Conservation (phyloP, 208 protist genomes). For the Crithidia bombi region DNA sequence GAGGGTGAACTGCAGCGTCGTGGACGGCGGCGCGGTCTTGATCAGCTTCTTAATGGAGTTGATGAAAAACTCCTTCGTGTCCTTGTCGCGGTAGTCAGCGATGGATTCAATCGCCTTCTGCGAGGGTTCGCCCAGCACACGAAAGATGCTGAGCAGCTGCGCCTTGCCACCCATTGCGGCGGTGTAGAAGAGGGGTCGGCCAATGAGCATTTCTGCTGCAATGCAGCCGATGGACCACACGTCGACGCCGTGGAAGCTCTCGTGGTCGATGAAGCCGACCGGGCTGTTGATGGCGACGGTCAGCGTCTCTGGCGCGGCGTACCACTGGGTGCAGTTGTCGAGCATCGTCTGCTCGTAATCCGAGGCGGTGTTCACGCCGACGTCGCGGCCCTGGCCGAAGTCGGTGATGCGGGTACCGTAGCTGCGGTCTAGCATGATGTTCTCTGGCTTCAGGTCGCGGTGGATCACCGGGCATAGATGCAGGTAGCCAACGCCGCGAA, state of each 20-base stretch:
- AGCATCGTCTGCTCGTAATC: constrained; percentile 66
- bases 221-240: constrained; percentile 94
- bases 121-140: constrained; percentile 79
- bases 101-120: constrained; percentile 79
- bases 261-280: constrained; percentile 79
- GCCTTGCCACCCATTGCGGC: constrained; percentile 88
- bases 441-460: constrained; percentile 93
- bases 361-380: constrained; percentile 42
- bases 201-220: constrained; percentile 89
- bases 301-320: constrained; percentile 98
- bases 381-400: constrained; percentile 96
- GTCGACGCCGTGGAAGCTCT: constrained; percentile 79
- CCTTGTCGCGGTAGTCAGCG: constrained; percentile 55
- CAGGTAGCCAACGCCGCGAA: constrained; percentile 96
- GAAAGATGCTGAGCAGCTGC: constrained; percentile 94
- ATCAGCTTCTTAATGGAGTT: constrained; percentile 40
- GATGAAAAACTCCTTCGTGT: constrained; percentile 50
- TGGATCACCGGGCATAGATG: constrained; percentile 90
- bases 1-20: constrained; percentile 21
- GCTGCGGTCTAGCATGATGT: constrained; percentile 90
- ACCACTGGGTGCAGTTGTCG: constrained; percentile 95
- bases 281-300: constrained; percentile 72
- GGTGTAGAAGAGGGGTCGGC: constrained; percentile 84
- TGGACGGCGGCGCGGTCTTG: constrained; percentile 17
- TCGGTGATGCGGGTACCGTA: constrained; percentile 95